Evolutionary conservation across 306 rosid genomes (phyloP).

Genomic region (Cucurbita pepo): DNA sequence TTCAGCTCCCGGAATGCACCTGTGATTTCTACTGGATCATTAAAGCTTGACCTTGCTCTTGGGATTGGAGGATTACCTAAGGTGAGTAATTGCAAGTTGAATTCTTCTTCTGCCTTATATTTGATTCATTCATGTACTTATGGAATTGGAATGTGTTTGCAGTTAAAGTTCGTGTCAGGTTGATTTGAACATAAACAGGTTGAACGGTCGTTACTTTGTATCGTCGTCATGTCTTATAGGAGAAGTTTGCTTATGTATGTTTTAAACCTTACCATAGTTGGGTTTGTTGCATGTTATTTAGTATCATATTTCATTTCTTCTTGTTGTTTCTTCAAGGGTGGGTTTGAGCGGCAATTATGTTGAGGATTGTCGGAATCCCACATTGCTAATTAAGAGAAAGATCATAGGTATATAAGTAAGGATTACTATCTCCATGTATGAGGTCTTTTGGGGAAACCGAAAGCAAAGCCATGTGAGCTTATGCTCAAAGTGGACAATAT

Average conservation of each 20-base stretch:
- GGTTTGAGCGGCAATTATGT: neutral
- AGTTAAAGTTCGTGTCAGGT: neutral
- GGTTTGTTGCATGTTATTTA: neutral
- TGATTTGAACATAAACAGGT: neutral
- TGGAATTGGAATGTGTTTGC: neutral
- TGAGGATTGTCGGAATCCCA: too few species aligned
- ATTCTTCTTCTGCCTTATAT: neutral
- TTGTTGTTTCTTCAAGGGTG: neutral
- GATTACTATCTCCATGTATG: too few species aligned
- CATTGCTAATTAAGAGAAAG: too few species aligned
- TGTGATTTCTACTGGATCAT: constrained; percentile 57
- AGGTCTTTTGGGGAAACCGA: too few species aligned
- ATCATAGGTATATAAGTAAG: too few species aligned
- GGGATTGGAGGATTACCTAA: constrained; percentile 80
- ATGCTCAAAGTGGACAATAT: too few species aligned
- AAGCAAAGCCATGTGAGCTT: too few species aligned
- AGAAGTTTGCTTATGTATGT: neutral
- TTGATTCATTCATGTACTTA: neutral
- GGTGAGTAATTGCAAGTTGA: constrained; percentile 20
- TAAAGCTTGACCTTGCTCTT: constrained; percentile 79
- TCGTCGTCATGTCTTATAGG: neutral
- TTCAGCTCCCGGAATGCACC: constrained; percentile 36
- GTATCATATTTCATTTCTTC: neutral
- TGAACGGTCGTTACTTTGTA: too few species aligned
- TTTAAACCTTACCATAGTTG: neutral